A percentile compares a stretch with the other conserved stretches of the same genome.
Conservation (phyloP, 2,329 filamentous ascomycete species). For the Xylaria polymorpha region DNA sequence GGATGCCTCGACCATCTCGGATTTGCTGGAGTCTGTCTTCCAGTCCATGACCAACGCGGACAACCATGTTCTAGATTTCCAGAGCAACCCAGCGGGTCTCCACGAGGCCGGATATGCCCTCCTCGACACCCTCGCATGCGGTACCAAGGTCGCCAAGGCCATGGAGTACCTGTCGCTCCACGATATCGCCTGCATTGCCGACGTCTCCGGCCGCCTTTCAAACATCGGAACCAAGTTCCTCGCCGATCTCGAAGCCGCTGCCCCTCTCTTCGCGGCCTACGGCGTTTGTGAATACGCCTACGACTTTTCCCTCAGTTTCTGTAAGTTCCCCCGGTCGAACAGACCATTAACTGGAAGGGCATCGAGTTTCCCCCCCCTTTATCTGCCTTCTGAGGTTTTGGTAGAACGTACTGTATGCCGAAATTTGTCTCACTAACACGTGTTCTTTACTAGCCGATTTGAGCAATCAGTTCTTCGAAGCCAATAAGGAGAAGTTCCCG, state of each 20-base stretch:
- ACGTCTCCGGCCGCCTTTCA: conserved; percentile 16
- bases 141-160: background rate
- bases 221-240: conserved; percentile 29
- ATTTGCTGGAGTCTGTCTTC: conserved; percentile 24
- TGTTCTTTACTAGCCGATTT: conserved; percentile 18
- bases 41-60: conserved; percentile 34
- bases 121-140: conserved; percentile 12
- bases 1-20: conserved; percentile 6
- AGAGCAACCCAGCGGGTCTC: conserved; percentile 22
- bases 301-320: conserved; percentile 16
- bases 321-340: conserved; percentile 26
- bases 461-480: conserved; percentile 34
- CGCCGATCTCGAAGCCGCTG: conserved; percentile 24
- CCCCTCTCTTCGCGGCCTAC: conserved; percentile 18
- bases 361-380: background rate
- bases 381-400: background rate
- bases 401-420: background rate
- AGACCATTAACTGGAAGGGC: background rate
- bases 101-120: conserved; percentile 27
- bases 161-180: conserved; percentile 35
- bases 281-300: conserved; percentile 31
- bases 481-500: conserved; percentile 34
- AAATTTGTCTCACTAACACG: conserved; percentile 7
- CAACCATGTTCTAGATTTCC: conserved; percentile 29
- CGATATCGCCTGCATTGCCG: conserved; percentile 35